A percentile compares a stretch with the other conserved stretches of the same genome.
phyloP scores from a whole-genome alignment of 148 eudicot species.

The Vaccinium macrocarpon region DNA sequence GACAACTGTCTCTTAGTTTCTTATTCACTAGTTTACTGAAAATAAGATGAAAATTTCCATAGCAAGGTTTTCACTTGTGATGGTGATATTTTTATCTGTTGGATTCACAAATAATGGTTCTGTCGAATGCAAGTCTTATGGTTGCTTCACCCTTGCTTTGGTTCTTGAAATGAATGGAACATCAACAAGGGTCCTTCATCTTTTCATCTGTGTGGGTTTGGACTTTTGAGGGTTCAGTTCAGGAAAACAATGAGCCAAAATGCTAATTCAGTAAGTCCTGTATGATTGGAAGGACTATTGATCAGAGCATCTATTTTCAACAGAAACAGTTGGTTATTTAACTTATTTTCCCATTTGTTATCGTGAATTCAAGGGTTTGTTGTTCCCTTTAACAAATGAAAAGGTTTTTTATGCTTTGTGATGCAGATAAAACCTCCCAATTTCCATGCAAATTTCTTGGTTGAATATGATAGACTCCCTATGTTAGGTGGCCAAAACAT shows the following conservation, averaged over 20 bases:
- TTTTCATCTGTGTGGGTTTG: not conserved
- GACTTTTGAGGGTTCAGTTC: not conserved
- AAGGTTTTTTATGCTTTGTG: not conserved
- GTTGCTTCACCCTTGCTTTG: not conserved
- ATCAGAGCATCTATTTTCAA: not conserved
- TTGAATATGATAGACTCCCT: not conserved
- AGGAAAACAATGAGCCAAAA: not conserved
- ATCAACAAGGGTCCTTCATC: not conserved
- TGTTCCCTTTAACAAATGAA: not conserved
- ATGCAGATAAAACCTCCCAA: not conserved
- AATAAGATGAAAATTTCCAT: not conserved
- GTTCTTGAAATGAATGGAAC: not conserved
- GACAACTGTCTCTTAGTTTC: not conserved
- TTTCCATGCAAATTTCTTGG: not conserved
- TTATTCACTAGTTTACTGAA: not conserved
- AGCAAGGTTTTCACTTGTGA: not conserved
- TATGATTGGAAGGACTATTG: not conserved
- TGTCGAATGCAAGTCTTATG: not conserved
- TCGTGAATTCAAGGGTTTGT: not conserved
- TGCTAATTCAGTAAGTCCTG: not conserved
- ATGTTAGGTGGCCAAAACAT: not conserved
- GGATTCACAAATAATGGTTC: not conserved
- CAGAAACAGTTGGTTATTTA: not conserved
- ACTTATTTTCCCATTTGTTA: not conserved
- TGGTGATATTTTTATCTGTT: not conserved